A percentile compares a stretch with the other conserved stretches of the same genome.
Conservation (phyloP, 2,329 filamentous ascomycete species). For the Magnaporthiopsis rhizophila region DNA sequence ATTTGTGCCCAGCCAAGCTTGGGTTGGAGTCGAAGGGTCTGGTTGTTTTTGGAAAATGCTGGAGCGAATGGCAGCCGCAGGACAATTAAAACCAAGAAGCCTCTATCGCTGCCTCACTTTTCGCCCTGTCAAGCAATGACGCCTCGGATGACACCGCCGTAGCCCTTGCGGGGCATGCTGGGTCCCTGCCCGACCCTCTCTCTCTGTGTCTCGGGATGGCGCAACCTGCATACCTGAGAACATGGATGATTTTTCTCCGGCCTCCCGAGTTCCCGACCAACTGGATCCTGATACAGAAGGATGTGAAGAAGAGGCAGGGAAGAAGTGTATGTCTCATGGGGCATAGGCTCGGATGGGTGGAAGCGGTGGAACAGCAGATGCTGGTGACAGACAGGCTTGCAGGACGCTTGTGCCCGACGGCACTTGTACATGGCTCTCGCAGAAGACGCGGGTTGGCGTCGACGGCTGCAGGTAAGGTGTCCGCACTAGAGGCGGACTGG, state of each 20-base stretch:
- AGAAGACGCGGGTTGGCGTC: background rate
- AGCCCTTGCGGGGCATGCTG: background rate
- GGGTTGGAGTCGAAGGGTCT: background rate
- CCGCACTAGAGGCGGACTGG: background rate
- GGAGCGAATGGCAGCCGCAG: background rate
- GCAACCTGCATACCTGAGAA: background rate
- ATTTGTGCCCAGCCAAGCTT: background rate
- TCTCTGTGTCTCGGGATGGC: background rate
- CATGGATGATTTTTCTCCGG: background rate
- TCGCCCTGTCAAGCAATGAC: background rate
- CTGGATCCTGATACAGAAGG: background rate
- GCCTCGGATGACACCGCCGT: background rate
- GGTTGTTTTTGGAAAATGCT: background rate
- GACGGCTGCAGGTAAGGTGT: background rate
- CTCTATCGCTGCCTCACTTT: background rate
- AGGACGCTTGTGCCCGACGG: background rate
- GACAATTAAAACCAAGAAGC: background rate
- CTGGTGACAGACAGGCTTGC: background rate
- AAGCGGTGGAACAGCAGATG: background rate
- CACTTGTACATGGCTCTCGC: background rate
- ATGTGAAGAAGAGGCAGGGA: background rate
- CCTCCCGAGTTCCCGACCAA: background rate
- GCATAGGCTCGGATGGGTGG: background rate
- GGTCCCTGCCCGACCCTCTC: background rate
- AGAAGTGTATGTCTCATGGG: background rate